A percentile compares a stretch with the other conserved stretches of the same genome.
phyloP scores from a whole-genome alignment of 2,329 filamentous ascomycete genomes.

The Epichloe coenophiala region DNA sequence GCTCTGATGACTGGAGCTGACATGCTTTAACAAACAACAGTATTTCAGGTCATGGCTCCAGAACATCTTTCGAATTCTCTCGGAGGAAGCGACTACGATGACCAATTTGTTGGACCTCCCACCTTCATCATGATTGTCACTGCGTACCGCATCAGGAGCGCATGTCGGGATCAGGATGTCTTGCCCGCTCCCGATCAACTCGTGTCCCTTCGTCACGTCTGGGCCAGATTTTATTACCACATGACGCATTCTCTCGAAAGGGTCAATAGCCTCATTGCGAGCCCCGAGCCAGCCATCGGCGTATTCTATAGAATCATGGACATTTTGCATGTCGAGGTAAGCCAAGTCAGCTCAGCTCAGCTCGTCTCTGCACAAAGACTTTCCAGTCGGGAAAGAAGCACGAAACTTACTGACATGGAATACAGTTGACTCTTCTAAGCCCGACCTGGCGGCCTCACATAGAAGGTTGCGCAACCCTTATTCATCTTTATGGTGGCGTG shows the following conservation, averaged over 20 bases:
- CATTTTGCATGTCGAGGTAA: slow-evolving; percentile 4
- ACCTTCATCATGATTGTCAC: slow-evolving; percentile 4
- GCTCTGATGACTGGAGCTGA: not conserved
- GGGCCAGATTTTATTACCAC: slow-evolving; percentile 2
- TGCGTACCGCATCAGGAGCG: slow-evolving; percentile 2
- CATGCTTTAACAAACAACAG: not conserved
- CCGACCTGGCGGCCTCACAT: slow-evolving; percentile 2
- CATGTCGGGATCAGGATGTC: not conserved
- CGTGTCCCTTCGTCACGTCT: not conserved
- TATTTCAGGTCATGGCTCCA: slow-evolving; percentile 3
- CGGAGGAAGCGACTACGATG: slow-evolving; percentile 1
- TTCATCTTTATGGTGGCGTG: slow-evolving; percentile 3
- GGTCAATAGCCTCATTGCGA: slow-evolving; percentile 1
- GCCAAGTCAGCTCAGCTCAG: not conserved
- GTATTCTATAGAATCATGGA: slow-evolving; percentile 5
- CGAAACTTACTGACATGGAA: not conserved
- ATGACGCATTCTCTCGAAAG: slow-evolving; percentile 1
- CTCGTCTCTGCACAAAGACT: not conserved
- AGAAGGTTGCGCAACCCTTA: slow-evolving; percentile 3
- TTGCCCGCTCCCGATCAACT: slow-evolving; percentile 1
- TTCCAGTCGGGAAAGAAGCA: too few species aligned
- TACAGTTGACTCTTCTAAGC: slow-evolving; percentile 1
- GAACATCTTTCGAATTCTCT: slow-evolving; percentile 3
- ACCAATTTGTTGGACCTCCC: slow-evolving; percentile 1
- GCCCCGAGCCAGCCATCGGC: slow-evolving; percentile 1